Conservation (phyloP, 768 basidiomycete genomes). For the Russula sp. region DNA sequence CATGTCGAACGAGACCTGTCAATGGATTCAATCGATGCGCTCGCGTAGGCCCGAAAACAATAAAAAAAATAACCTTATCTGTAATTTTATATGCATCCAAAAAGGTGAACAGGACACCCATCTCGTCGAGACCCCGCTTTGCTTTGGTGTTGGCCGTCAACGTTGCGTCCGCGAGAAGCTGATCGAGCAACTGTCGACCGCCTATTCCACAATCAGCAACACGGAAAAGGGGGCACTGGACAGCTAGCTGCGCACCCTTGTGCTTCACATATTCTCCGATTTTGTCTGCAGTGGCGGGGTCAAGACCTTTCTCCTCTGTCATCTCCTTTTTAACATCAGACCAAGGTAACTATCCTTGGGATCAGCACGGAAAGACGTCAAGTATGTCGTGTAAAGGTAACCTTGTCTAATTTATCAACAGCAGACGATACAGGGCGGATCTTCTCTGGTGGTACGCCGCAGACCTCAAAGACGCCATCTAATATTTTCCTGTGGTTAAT, state of each 20-base stretch:
- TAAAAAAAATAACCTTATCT: slow-evolving; percentile 55
- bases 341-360: slow-evolving; percentile 60
- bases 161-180: slow-evolving; percentile 54
- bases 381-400: slow-evolving; percentile 25
- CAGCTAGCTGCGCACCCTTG: slow-evolving; percentile 55
- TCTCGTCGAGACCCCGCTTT: slow-evolving; percentile 79
- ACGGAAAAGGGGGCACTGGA: neutral
- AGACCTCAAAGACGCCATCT: slow-evolving; percentile 95
- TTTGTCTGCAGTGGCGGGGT: slow-evolving; percentile 73
- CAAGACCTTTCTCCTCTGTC: slow-evolving; percentile 91
- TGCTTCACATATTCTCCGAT: slow-evolving; percentile 97
- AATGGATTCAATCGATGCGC: neutral
- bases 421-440: slow-evolving; percentile 91
- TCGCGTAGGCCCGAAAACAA: neutral
- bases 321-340: slow-evolving; percentile 90
- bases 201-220: slow-evolving; percentile 39
- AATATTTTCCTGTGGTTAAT: slow-evolving; percentile 95
- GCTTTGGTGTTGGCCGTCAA: slow-evolving; percentile 70
- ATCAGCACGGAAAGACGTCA: neutral
- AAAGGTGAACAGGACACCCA: slow-evolving; percentile 77
- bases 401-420: slow-evolving; percentile 98
- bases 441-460: slow-evolving; percentile 87
- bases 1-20: slow-evolving; percentile 89
- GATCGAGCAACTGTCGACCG: slow-evolving; percentile 67
- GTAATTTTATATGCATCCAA: slow-evolving; percentile 75